These are phyloP conservation scores for Collybiopsis confluens DNA, from an alignment of 768 basidiomycete genomes.

Conservation along the genomic window DNA sequence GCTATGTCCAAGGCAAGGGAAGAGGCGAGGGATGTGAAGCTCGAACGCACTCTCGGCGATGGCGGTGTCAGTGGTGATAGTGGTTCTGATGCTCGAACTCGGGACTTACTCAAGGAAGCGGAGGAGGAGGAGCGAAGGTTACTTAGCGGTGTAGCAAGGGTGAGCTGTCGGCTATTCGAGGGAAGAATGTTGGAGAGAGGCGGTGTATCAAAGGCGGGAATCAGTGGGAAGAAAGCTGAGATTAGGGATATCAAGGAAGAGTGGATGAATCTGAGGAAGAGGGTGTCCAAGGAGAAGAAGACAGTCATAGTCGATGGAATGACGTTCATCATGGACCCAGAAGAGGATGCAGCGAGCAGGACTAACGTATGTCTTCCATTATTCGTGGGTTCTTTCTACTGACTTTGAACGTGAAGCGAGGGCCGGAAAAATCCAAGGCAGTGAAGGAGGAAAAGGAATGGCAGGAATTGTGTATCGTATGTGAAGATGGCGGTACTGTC, in stretches of 20 bases:
- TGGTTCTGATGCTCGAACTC: conserved; percentile 8
- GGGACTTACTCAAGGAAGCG: conserved; percentile 29
- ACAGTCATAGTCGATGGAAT: conserved; percentile 29
- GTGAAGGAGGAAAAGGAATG: conserved; percentile 36
- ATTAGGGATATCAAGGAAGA: conserved; percentile 39
- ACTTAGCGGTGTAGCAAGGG: conserved; percentile 53
- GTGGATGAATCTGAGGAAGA: conserved; percentile 44
- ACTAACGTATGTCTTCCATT: no score
- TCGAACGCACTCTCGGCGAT: conserved; percentile 18
- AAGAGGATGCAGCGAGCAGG: conserved; percentile 14
- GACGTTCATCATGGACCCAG: conserved; percentile 22
- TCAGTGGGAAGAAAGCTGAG: no score
- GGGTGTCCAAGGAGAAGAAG: conserved; percentile 33
- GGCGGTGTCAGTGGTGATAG: no score
- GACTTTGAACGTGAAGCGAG: no score
- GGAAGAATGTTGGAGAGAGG: conserved; percentile 36
- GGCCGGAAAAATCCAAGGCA: conserved; percentile 24
- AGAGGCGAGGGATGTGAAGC: conserved; percentile 36
- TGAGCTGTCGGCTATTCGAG: conserved; percentile 56
- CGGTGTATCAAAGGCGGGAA: no score
- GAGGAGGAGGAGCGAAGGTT: conserved; percentile 52
- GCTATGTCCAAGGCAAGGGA: conserved; percentile 41
- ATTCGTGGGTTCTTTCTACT: no score
- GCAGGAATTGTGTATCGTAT: conserved; percentile 58
- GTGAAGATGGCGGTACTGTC: conserved; percentile 56